Conservation (phyloP, 805 yeast genomes). For the Kazachstania psychrophila region DNA sequence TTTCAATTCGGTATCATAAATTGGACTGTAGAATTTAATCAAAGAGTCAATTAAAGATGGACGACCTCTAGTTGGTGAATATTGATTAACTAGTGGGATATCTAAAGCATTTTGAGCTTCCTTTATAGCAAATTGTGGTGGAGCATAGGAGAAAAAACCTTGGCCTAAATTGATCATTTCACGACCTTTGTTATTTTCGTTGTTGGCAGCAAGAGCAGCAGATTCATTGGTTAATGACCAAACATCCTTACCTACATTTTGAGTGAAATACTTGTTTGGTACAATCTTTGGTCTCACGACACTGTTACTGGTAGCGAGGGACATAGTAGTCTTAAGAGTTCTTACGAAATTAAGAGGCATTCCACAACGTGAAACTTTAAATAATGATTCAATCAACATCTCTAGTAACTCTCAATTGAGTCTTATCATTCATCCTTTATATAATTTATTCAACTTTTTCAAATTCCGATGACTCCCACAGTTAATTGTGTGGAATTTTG, state of each 20-base stretch:
- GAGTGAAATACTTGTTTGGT: conserved; percentile 44
- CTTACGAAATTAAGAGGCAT: conserved; percentile 4
- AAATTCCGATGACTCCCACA: no score
- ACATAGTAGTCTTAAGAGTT: conserved; percentile 8
- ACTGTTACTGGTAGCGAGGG: not conserved
- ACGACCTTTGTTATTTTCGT: conserved; percentile 47
- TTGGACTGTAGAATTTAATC: conserved; percentile 60
- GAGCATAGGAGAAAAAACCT: conserved; percentile 93
- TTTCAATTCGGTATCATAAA: conserved; percentile 43
- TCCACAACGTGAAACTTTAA: no score
- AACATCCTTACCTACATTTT: conserved; percentile 69
- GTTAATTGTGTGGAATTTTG: no score
- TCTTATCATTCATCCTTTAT: no score
- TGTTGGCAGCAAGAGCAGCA: conserved; percentile 67
- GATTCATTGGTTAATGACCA: conserved; percentile 95
- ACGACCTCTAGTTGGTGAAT: conserved; percentile 85
- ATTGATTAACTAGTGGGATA: conserved; percentile 74
- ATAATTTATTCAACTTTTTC: no score
- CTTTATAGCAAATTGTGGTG: conserved; percentile 83
- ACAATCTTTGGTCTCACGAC: conserved; percentile 9
- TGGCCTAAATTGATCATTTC: conserved; percentile 88
- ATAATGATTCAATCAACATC: no score
- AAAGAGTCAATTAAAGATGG: conserved; percentile 64
- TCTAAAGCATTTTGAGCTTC: conserved; percentile 74
- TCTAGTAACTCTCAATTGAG: no score